Conservation (phyloP, 495 filamentous ascomycete genomes). For the Penicillium macrosclerotiorum region DNA sequence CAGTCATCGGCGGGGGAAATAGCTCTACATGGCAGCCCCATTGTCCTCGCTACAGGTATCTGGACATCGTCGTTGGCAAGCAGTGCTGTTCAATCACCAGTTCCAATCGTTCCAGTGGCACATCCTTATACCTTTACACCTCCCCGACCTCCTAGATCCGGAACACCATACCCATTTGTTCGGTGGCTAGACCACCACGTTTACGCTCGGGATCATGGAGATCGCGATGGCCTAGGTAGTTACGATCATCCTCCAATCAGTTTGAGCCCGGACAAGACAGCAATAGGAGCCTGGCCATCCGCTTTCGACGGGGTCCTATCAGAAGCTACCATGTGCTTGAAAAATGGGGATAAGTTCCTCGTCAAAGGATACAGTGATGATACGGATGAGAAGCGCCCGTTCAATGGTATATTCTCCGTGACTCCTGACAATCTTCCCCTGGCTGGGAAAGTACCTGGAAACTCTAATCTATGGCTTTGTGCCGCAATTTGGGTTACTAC, state of each 20-base stretch:
- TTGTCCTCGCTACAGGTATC: slow-evolving; percentile 33
- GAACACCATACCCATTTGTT: slow-evolving; percentile 23
- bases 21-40: slow-evolving; percentile 17
- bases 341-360: slow-evolving; percentile 14
- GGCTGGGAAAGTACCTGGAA: slow-evolving; percentile 23
- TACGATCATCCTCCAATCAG: slow-evolving; percentile 30
- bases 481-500: slow-evolving; percentile 39
- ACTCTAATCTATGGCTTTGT: slow-evolving; percentile 25
- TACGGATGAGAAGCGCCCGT: slow-evolving; percentile 13
- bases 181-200: slow-evolving; percentile 37
- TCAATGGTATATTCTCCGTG: slow-evolving; percentile 38
- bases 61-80: slow-evolving; percentile 27
- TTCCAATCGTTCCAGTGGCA: slow-evolving; percentile 34
- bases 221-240: slow-evolving; percentile 30
- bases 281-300: slow-evolving; percentile 27
- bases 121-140: slow-evolving; percentile 35
- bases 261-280: slow-evolving; percentile 17
- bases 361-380: background rate
- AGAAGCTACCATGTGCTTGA: slow-evolving; percentile 16
- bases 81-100: slow-evolving; percentile 12
- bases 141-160: slow-evolving; percentile 8
- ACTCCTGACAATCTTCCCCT: slow-evolving; percentile 38
- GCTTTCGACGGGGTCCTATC: slow-evolving; percentile 26
- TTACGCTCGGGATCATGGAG: slow-evolving; percentile 34
- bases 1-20: background rate